Conservation (phyloP, 257 asterid genomes). For the Solanum virginianum region DNA sequence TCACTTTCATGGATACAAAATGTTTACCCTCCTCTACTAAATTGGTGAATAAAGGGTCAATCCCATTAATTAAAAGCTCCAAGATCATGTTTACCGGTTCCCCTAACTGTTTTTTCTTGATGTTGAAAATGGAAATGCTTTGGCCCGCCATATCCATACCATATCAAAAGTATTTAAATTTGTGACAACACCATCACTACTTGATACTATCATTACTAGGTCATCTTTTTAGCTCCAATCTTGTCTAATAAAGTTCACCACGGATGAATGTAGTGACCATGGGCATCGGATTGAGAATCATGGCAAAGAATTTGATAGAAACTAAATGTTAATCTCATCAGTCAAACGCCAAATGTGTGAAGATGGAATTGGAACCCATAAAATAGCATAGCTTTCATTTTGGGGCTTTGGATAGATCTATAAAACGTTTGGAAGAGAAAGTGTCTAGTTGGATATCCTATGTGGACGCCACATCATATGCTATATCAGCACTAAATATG, state of each 20-base stretch:
- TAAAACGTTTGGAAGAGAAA: too few species aligned
- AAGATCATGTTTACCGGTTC: slow-evolving; percentile 26
- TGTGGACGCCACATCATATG: too few species aligned
- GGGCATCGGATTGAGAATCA: slow-evolving; percentile 49
- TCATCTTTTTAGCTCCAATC: slow-evolving; percentile 44
- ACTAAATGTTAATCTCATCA: slow-evolving; percentile 27
- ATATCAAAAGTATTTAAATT: slow-evolving; percentile 54
- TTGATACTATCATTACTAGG: slow-evolving; percentile 38
- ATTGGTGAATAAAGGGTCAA: slow-evolving; percentile 25
- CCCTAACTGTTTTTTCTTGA: slow-evolving; percentile 46
- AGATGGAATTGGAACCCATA: slow-evolving; percentile 52
- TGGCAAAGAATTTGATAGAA: slow-evolving; percentile 39
- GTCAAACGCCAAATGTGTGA: slow-evolving; percentile 25
- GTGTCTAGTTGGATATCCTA: too few species aligned
- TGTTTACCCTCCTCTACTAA: slow-evolving; percentile 45
- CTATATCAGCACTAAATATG: too few species aligned
- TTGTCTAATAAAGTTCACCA: slow-evolving; percentile 25
- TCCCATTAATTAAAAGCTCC: slow-evolving; percentile 30
- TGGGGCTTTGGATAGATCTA: too few species aligned
- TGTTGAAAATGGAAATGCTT: slow-evolving; percentile 59
- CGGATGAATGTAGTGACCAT: slow-evolving; percentile 34
- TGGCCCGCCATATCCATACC: slow-evolving; percentile 65
- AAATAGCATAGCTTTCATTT: slow-evolving; percentile 23
- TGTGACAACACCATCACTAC: slow-evolving; percentile 28
- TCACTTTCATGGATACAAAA: slow-evolving; percentile 50